A percentile compares a stretch with the other conserved stretches of the same genome.
These are phyloP conservation scores for Cotoneaster glaucophyllus DNA, from an alignment of 306 rosid species.

Conservation along the genomic window DNA sequence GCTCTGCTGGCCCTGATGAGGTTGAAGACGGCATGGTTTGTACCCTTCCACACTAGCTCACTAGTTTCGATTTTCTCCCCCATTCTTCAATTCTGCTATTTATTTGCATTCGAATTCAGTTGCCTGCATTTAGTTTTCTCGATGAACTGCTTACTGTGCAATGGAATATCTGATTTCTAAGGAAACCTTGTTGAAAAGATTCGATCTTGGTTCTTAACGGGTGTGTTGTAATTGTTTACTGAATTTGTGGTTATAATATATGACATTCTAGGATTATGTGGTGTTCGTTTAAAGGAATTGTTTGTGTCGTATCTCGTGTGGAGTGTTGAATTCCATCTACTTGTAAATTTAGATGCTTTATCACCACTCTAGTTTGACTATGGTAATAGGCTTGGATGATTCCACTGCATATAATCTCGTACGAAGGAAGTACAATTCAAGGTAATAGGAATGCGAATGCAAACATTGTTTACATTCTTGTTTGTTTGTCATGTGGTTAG, in stretches of 20 bases:
- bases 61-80: not conserved
- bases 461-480: not conserved
- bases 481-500: not conserved
- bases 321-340: not conserved
- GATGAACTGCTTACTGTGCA: not conserved
- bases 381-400: not conserved
- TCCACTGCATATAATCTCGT: not conserved
- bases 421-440: too few relatives aligned
- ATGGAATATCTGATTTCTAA: not conserved
- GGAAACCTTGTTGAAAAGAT: not conserved
- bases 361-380: not conserved
- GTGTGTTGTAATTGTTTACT: not conserved
- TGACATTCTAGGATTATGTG: not conserved
- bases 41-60: constrained; percentile 70
- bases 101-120: not conserved
- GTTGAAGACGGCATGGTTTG: constrained; percentile 99
- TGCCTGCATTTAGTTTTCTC: not conserved
- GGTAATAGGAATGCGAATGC: not conserved
- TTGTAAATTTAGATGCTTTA: not conserved
- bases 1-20: constrained; percentile 84
- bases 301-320: not conserved
- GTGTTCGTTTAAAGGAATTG: not conserved
- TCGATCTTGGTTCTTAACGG: not conserved
- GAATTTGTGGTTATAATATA: not conserved
- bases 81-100: not conserved